Base-by-base conservation (phyloP, 768 basidiomycete genomes). In the Rubroboletus satanas region DNA sequence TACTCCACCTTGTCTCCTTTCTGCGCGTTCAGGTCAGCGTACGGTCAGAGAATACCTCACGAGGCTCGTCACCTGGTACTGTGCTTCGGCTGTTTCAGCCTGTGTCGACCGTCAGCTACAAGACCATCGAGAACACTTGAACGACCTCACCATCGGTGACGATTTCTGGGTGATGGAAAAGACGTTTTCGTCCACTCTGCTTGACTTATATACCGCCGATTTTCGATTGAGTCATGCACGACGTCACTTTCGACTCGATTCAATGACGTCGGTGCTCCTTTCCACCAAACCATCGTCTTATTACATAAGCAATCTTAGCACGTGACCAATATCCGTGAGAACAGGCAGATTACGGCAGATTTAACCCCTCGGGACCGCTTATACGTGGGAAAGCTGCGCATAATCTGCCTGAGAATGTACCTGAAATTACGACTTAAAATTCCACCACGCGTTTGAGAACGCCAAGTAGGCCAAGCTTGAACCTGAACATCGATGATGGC, bases 1-100 rank as follows among this genome's bases (percentile, higher is more conserved):
- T 78, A 79, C 58, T 77, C 75, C 59, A 79, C 73, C 54, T 63
- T 72, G 56, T 79, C 75, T 49, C 75, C 76, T 55, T 67, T 58
- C 73, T 72, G 28, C 3, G 28, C 3, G 3, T 2, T 32, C n/a
- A 10, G 12, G 32, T 65, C n/a, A 65, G 52, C 10, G 15, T 8
- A 2, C 12, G 1, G 6, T 7, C n/a, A 10, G 7, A 7, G 4
- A 0, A 28, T 7, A 6, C 12, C 26, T 17, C 17, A 15, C 17
- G 5, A 15, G 0, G 15, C 5, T 0, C 2, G 3, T 51, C 37
- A 73, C 69, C 67, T 67, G 55, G 37, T 71, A 71, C 45, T 52
- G 51, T 45, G 41, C 17, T 49, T 65, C 56, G 3, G 53, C 31
- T 8, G 48, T 48, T 45, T 66, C 65, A 5, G 65, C 62, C 65